Evolutionary conservation across 2,329 filamentous ascomycete genomes (phyloP), one percentile per base, ranked within the genome.

Genomic region (Emericellopsis cladophorae): DNA sequence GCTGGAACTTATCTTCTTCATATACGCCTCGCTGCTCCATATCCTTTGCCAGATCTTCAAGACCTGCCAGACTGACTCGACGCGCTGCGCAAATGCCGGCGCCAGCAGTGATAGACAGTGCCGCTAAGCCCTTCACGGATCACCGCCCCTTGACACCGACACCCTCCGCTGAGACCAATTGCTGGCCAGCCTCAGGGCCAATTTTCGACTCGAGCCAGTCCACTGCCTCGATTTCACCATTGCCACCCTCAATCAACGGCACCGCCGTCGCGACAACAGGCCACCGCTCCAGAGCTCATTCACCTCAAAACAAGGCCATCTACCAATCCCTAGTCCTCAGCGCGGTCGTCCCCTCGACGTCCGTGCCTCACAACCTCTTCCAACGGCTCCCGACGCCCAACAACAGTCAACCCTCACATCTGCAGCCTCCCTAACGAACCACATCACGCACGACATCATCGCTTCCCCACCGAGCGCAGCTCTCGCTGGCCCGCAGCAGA

Each of bases 361-460:
- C 41, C 32, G 44, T 42, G 42, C 40, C 42, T 31, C 40, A 24
- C 26, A 24, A 29, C 26, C 26, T 9, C 26, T 29, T 33, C 38
- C 35, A 40, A 41, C 46, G 39, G 37, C 46, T 43, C 42, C 38
- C 36, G 39, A 41, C 44, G 45, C 29, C 18, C 45, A 22, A n/a
- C 44, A 44, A 39, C 23, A 36, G 32, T 24, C 40, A n/a, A 16
- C 33, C 35, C 29, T 38, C 29, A 22, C 21, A 31, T 16, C 12
- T 22, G 21, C 36, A 22, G 18, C 41, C 41, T 15, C 41, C 41
- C 23, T 43, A 34, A 22, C 41, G 7, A 24, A 36, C 14, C 36
- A 29, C 11, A 39, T 15, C 37, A 7, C 21, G 8, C 22, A n/a
- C 40, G 18, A n/a, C 23, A 4, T 15, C 8, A 23, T 15, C 16